These are phyloP conservation scores for Nicotiana benthamiana DNA, from an alignment of 257 asterid species.

Conservation along the genomic window DNA sequence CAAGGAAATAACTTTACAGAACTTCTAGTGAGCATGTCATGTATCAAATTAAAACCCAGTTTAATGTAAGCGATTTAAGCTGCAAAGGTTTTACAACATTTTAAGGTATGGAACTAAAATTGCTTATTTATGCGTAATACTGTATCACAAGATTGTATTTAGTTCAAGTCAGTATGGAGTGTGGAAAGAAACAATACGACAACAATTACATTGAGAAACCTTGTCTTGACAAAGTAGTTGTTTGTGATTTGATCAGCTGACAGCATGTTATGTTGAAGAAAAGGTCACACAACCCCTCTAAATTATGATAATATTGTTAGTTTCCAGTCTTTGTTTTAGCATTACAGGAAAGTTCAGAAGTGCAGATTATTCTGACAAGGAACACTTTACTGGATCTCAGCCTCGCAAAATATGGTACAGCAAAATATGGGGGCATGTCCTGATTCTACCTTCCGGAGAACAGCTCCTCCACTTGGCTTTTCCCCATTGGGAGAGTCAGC, in stretches of 20 bases:
- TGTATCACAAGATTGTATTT: neutral
- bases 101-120: neutral
- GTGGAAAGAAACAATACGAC: neutral
- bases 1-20: neutral
- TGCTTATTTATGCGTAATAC: neutral
- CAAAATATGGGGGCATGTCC: neutral
- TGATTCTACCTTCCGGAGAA: constrained; percentile 60
- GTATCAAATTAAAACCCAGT: neutral
- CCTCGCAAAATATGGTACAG: neutral
- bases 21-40: neutral
- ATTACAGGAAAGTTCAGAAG: neutral
- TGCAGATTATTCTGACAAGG: neutral
- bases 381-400: neutral
- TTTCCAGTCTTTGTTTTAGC: neutral
- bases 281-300: neutral
- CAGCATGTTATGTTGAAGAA: neutral
- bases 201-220: neutral
- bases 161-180: neutral
- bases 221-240: neutral
- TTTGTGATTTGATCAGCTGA: neutral
- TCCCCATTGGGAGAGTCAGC: constrained; percentile 25
- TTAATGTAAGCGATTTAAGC: neutral
- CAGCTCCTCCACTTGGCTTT: constrained; percentile 25
- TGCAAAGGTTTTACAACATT: neutral
- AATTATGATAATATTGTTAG: neutral